Conservation (phyloP, 2,329 filamentous ascomycete species). For the Diaporthe ilicicola region DNA sequence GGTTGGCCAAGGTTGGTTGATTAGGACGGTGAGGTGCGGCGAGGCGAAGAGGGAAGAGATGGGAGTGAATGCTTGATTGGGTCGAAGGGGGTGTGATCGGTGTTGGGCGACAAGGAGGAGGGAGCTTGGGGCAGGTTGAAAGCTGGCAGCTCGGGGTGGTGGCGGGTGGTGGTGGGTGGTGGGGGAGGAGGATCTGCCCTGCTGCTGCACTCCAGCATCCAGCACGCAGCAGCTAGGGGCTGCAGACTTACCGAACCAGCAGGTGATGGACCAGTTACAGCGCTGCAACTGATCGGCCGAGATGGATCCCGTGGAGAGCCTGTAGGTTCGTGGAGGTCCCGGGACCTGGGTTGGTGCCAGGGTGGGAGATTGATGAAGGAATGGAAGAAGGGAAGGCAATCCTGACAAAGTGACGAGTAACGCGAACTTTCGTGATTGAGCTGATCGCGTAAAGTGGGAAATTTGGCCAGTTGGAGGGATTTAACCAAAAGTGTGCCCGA, state of each 20-base stretch:
- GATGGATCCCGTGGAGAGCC: background rate
- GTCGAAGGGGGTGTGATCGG: background rate
- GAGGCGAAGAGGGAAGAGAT: background rate
- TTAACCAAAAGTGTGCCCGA: background rate
- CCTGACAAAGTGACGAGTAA: background rate
- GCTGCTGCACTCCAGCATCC: constrained; percentile 4
- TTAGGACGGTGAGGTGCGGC: background rate
- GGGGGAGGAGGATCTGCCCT: constrained; percentile 7
- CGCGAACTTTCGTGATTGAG: constrained; percentile 25
- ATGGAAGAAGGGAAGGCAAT: constrained; percentile 4
- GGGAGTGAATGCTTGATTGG: constrained; percentile 21
- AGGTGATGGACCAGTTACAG: constrained; percentile 7
- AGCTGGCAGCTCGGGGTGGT: constrained; percentile 6
- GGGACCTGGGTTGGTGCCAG: background rate
- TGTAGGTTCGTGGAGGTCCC: constrained; percentile 1
- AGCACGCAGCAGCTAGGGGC: constrained; percentile 1
- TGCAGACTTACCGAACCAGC: constrained; percentile 10
- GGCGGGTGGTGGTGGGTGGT: no score
- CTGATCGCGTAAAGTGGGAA: constrained; percentile 24
- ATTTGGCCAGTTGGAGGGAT: background rate
- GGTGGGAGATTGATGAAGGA: background rate
- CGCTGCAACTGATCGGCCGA: background rate
- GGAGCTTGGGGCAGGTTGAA: background rate
- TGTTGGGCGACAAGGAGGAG: constrained; percentile 3
- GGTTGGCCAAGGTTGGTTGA: background rate